Percentiles rank a stretch among this genome's conserved stretches.
phyloP scores from a whole-genome alignment of 1,284 basidiomycete species.

The Anthracocystis walkeri region DNA sequence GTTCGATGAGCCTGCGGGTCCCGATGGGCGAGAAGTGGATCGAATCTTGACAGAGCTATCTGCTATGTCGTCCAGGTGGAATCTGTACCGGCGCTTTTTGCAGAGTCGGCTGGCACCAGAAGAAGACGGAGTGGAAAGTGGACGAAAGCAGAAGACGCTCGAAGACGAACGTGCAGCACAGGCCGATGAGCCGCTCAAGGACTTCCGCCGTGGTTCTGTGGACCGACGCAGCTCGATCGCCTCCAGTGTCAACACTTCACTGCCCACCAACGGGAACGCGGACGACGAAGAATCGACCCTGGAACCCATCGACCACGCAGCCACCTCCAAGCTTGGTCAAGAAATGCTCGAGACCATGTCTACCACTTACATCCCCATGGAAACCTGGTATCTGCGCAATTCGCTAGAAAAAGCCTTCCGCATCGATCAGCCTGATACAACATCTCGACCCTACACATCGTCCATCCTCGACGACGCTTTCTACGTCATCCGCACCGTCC shows the following conservation, averaged over 20 bases:
- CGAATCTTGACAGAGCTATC: conserved; percentile 86
- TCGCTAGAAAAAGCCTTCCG: conserved; percentile 79
- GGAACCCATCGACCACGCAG: conserved; percentile 69
- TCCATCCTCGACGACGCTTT: conserved; percentile 68
- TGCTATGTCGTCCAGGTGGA: conserved; percentile 90
- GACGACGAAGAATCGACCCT: background rate
- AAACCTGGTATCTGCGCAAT: conserved; percentile 90
- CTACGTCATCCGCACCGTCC: conserved; percentile 63
- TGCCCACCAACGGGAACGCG: background rate
- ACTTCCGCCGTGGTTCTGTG: conserved; percentile 46
- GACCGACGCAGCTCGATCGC: conserved; percentile 40
- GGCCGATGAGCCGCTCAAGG: conserved; percentile 44
- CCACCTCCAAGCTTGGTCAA: conserved; percentile 76
- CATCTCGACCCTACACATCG: conserved; percentile 54
- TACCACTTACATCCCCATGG: conserved; percentile 86
- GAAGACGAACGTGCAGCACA: conserved; percentile 34
- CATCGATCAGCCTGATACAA: conserved; percentile 51
- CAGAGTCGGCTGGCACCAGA: conserved; percentile 77
- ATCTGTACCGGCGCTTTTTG: conserved; percentile 88
- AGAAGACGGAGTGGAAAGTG: conserved; percentile 18
- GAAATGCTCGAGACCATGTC: conserved; percentile 72
- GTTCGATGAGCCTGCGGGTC: conserved; percentile 75
- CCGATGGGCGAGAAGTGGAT: conserved; percentile 91
- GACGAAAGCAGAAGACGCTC: conserved; percentile 10
- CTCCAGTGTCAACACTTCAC: conserved; percentile 13